Evolutionary conservation across 148 eudicot genomes (phyloP), one percentile per base, ranked within the genome.

Genomic region (Talinum fruticosum): DNA sequence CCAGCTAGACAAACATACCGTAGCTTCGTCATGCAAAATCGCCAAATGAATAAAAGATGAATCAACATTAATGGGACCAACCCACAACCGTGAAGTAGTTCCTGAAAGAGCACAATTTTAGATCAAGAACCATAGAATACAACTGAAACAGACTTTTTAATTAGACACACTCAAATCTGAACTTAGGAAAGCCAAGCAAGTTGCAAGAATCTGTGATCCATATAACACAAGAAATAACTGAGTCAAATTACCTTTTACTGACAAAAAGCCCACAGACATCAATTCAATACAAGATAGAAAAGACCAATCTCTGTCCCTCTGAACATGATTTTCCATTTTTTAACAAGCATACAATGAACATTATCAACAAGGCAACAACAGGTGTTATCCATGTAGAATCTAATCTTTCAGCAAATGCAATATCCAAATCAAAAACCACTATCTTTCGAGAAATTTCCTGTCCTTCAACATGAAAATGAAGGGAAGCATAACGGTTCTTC

Each of bases 51-150:
- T 81, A 54, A 74, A 36, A 78, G 77, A 75, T 62, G 89, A 29
- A 51, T 83, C 86, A 79, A 59, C 75, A 74, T 82, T 83, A 73
- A 83, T 83, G 82, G 89, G 90, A 66, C 97, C 97, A 75, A 91
- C 92, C 97, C 99, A 96, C 71, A 96, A 79, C 59, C 85, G 83
- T 38, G 73, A 76, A 83, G 72, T 72, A 80, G 75, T 80, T 82
- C 89, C 99, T 96, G 88, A 81, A 87, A 83, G 18, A 81, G 70
- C 21, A 77, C 30, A 45, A 69, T 49, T 49, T 66, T 65, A 41
- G 24, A 77, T 73, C 53, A 79, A 44, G 76, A 45, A 41, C 69
- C 74, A 66, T 23, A 28, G 57, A 19, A 51, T 59, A 68, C 59
- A 41, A 21, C 71, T 28, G 12, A 57, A 79, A 66, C 14, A 73